A percentile compares a stretch with the other conserved stretches of the same genome.
These are phyloP conservation scores for Coniochaeta sp. DNA, from an alignment of 2,329 filamentous ascomycete species.

Conservation along the genomic window DNA sequence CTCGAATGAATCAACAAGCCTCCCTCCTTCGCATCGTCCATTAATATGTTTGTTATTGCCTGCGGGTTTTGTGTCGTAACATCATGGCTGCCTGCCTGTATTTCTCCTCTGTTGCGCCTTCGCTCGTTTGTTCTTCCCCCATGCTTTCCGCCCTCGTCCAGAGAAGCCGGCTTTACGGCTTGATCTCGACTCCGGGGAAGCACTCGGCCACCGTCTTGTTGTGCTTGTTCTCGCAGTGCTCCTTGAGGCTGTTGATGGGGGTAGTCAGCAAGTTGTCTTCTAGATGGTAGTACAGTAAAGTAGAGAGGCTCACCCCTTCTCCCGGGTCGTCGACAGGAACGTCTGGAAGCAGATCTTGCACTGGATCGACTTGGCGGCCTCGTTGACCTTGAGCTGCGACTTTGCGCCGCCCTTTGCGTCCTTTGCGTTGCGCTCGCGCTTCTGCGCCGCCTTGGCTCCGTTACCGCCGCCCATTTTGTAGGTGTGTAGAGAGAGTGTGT, in stretches of 20 bases:
- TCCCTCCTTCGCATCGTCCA: too few relatives aligned
- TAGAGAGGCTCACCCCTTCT: conserved; percentile 49
- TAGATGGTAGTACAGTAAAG: neutral
- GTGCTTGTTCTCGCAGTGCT: conserved; percentile 73
- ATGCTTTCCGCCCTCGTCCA: neutral
- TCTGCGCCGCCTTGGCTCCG: conserved; percentile 42
- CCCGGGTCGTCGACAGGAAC: conserved; percentile 71
- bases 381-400: conserved; percentile 66
- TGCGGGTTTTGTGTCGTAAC: neutral
- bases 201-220: conserved; percentile 64
- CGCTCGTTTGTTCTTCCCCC: too few relatives aligned
- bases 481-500: neutral
- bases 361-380: conserved; percentile 67
- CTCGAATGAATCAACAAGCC: conserved; percentile 5
- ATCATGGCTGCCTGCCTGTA: neutral
- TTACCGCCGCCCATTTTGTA: conserved; percentile 26
- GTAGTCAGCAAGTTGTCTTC: conserved; percentile 6
- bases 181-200: conserved; percentile 48
- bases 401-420: conserved; percentile 49
- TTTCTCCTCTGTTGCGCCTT: neutral
- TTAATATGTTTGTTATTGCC: conserved; percentile 1
- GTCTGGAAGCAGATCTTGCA: conserved; percentile 72
- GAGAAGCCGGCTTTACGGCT: too few relatives aligned
- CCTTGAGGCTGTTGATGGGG: conserved; percentile 45
- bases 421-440: conserved; percentile 66